Percentiles rank a stretch among this genome's conserved stretches.
Evolutionary conservation across 78 protist species (phyloP).

Genomic region (Emiliania huxleyi): DNA sequence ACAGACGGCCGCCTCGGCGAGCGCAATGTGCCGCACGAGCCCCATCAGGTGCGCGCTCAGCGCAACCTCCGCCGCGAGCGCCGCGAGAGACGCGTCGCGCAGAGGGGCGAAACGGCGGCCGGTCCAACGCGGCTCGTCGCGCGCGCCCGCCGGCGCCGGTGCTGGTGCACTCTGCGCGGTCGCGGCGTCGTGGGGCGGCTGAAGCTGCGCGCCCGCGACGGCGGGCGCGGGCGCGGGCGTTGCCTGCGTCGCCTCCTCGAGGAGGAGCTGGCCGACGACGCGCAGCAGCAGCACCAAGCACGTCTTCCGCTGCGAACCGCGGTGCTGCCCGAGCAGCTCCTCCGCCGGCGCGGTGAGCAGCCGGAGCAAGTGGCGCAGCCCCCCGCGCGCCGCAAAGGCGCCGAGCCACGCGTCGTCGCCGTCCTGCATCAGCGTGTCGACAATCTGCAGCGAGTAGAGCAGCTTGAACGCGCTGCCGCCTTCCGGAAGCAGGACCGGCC

Average conservation of each 20-base stretch:
- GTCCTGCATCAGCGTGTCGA: background rate
- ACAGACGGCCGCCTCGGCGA: background rate
- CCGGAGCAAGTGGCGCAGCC: background rate
- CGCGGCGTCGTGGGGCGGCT: too few species aligned
- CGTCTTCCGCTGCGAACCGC: background rate
- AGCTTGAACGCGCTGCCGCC: background rate
- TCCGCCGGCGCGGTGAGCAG: background rate
- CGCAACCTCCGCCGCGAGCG: background rate
- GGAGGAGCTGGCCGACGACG: background rate
- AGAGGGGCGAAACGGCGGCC: background rate
- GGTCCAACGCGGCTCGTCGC: background rate
- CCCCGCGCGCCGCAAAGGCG: background rate
- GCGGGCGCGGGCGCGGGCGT: background rate
- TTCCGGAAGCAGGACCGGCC: background rate
- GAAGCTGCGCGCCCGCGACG: background rate
- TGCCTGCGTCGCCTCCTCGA: background rate
- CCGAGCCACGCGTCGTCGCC: background rate
- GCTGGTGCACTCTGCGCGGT: too few species aligned
- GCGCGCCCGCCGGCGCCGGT: background rate
- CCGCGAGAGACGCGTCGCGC: background rate
- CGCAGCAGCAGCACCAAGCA: conserved; percentile 12
- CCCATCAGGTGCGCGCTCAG: background rate
- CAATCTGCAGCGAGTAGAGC: conserved; percentile 14
- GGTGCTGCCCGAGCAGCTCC: background rate
- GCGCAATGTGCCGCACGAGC: background rate